phyloP scores from a whole-genome alignment of 495 filamentous ascomycete species.

The Penicillium salamii region DNA sequence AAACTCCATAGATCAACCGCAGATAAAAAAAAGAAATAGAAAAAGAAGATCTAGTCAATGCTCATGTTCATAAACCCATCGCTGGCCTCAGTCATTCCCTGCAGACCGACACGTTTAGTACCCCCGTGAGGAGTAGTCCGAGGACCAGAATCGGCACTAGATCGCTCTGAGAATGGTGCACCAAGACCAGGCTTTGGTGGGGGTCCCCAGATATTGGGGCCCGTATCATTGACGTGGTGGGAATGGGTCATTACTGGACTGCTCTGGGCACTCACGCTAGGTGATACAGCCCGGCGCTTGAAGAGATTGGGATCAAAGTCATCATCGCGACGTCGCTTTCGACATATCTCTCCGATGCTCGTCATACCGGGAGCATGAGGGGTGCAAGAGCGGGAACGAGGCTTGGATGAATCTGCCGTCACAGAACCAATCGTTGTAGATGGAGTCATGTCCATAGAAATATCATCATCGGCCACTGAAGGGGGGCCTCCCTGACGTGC shows the following conservation, averaged over 20 bases:
- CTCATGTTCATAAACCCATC: slow-evolving; percentile 98
- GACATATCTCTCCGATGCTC: slow-evolving; percentile 65
- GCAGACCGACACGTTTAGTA: slow-evolving; percentile 75
- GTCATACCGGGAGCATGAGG: slow-evolving; percentile 42
- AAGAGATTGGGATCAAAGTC: slow-evolving; percentile 86
- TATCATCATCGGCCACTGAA: slow-evolving; percentile 68
- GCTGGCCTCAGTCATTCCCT: slow-evolving; percentile 94
- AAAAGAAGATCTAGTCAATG: slow-evolving; percentile 57
- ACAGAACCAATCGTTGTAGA: slow-evolving; percentile 43
- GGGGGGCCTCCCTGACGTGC: slow-evolving; percentile 52
- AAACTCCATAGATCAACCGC: neutral
- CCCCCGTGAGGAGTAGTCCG: slow-evolving; percentile 39
- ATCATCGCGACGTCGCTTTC: slow-evolving; percentile 83
- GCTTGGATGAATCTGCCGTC: slow-evolving; percentile 28
- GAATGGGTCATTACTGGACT: slow-evolving; percentile 81
- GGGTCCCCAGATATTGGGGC: slow-evolving; percentile 65
- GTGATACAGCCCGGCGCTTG: slow-evolving; percentile 91
- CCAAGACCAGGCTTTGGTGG: slow-evolving; percentile 59
- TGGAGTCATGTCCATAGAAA: slow-evolving; percentile 71
- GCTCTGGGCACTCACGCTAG: slow-evolving; percentile 87
- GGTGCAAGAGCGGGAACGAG: slow-evolving; percentile 48
- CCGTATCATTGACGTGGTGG: slow-evolving; percentile 64
- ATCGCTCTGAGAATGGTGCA: slow-evolving; percentile 48
- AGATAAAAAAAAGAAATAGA: neutral
- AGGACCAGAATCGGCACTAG: slow-evolving; percentile 42